These are phyloP conservation scores for Protomyces gravidus DNA, from an alignment of 1,139 yeast genomes.

Conservation along the genomic window DNA sequence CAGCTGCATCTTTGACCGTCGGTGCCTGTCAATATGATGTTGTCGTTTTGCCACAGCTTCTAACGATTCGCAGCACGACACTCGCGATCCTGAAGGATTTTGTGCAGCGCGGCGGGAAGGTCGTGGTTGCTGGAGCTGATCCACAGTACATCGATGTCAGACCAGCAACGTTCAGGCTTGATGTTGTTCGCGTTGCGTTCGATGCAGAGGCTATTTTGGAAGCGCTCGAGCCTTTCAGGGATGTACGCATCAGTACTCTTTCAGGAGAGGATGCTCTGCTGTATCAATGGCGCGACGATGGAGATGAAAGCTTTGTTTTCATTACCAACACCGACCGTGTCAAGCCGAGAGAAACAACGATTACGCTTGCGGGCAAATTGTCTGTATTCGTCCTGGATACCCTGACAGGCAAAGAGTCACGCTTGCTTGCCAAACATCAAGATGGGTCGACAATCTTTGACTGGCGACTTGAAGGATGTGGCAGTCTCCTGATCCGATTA, in stretches of 20 bases:
- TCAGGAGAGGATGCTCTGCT: conserved; percentile 4
- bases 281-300: conserved; percentile 25
- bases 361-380: neutral
- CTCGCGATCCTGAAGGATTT: conserved; percentile 8
- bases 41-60: conserved; percentile 13
- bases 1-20: neutral
- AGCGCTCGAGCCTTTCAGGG: conserved; percentile 3
- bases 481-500: conserved; percentile 8
- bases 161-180: neutral
- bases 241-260: conserved; percentile 1
- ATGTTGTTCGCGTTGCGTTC: conserved; percentile 1
- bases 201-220: neutral
- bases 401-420: neutral
- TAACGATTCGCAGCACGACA: conserved; percentile 17
- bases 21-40: conserved; percentile 15
- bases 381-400: conserved; percentile 4
- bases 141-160: conserved; percentile 12
- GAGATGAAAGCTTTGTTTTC: conserved; percentile 3
- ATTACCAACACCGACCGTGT: conserved; percentile 21
- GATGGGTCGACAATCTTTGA: neutral
- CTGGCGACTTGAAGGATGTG: conserved; percentile 22
- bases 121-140: conserved; percentile 18
- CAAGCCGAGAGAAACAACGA: neutral
- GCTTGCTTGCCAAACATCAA: neutral
- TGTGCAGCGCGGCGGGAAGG: conserved; percentile 12